Conservation (phyloP, 805 yeast genomes). For the Candida khao-thaluensis region DNA sequence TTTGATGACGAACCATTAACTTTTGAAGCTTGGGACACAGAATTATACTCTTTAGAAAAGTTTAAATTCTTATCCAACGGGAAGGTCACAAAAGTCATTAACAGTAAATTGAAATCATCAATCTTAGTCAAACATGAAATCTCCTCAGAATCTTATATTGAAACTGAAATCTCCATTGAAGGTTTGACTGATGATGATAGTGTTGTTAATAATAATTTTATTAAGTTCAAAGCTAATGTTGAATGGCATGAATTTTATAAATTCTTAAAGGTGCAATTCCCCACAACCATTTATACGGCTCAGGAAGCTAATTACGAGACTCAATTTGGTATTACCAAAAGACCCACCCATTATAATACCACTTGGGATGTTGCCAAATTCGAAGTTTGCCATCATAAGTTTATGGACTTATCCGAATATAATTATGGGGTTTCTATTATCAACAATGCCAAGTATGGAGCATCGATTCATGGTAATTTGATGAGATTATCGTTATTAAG, state of each 20-base stretch:
- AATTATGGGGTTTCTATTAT: slow-evolving; percentile 83
- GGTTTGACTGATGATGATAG: slow-evolving; percentile 43
- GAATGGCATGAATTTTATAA: slow-evolving; percentile 87
- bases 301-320: slow-evolving; percentile 81
- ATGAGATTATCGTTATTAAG: slow-evolving; percentile 85
- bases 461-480: slow-evolving; percentile 87
- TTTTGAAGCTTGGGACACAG: slow-evolving; percentile 99
- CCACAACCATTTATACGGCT: slow-evolving; percentile 76
- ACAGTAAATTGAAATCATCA: slow-evolving; percentile 61
- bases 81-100: slow-evolving; percentile 42
- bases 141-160: slow-evolving; percentile 55
- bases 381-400: slow-evolving; percentile 92
- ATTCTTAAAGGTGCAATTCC: slow-evolving; percentile 92
- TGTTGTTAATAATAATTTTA: slow-evolving; percentile 27
- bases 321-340: slow-evolving; percentile 84
- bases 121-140: slow-evolving; percentile 62
- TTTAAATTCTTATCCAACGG: slow-evolving; percentile 45
- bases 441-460: slow-evolving; percentile 89
- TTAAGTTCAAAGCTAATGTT: slow-evolving; percentile 47
- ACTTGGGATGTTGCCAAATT: slow-evolving; percentile 96
- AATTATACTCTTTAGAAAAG: slow-evolving; percentile 78
- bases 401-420: slow-evolving; percentile 86
- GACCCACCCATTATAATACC: slow-evolving; percentile 95
- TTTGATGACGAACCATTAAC: slow-evolving; percentile 88
- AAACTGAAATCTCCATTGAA: slow-evolving; percentile 67